Evolutionary conservation across 2,329 filamentous ascomycete genomes (phyloP), one percentile per base, ranked within the genome.

Genomic region (Xylaria arbuscula): DNA sequence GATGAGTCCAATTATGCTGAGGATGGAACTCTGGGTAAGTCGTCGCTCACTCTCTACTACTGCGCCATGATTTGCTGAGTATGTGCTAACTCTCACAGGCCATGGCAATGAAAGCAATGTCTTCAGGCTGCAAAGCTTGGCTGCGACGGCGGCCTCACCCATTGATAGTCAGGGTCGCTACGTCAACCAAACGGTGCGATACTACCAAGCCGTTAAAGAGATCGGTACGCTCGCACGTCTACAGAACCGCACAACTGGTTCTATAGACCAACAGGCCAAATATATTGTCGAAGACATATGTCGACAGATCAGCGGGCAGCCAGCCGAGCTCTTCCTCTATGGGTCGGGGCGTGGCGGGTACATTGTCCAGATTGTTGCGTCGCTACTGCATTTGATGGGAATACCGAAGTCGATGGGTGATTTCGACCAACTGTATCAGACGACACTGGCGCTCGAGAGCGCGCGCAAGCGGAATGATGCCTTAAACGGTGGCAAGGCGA

Each of bases 381-480:
- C 62, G 45, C 53, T 68, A 34, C 50, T 68, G 38, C 66, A 68
- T 19, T 36, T 42, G 2, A 34, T 68, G 1, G 66, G 66, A 1
- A 36, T 11, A 9, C 66, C 66, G 17, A 68, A 62, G 45, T 68
- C 53, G 5, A 58, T 66, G 62, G 17, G 11, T 5, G 45, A 59
- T 32, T 68, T 68, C 38, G 66, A 64, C 15, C 56, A 58, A 38
- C 45, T 68, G 13, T 68, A 68, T n/a, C 61, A 68, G 45, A 65
- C 36, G n/a, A 51, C 57, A 11, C 2, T 68, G 11, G 57, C 34
- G 11, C 57, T 68, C 5, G n/a, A 38, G 36, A 38, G n/a, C 4
- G 66, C 66, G 13, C 53, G 51, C 6, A 53, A 36, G 34, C 51
- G 22, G 24, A 53, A 66, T 28, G 62, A 68, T 9, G 48, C 24